Percentiles rank a stretch among this genome's conserved stretches.
These are phyloP conservation scores for Plenodomus tracheiphilus DNA, from an alignment of 2,329 filamentous ascomycete genomes.

Conservation along the genomic window DNA sequence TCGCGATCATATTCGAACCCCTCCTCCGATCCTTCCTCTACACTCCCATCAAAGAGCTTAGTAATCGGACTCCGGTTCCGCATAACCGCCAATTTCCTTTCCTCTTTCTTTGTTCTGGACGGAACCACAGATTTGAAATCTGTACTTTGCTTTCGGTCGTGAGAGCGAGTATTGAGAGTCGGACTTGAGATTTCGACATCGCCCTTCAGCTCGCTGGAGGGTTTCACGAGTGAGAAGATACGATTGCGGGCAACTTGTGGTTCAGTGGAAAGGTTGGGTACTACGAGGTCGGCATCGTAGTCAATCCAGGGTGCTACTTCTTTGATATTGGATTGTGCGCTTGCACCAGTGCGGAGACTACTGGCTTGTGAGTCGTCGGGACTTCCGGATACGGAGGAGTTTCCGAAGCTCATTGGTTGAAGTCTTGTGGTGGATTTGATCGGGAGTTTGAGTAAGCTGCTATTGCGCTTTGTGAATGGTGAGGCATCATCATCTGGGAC, in stretches of 20 bases:
- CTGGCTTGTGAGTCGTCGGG: slow-evolving; percentile 10
- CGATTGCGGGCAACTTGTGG: slow-evolving; percentile 1
- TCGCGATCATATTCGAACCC: neutral
- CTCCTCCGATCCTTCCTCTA: neutral
- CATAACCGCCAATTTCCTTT: slow-evolving; percentile 10
- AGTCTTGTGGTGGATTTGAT: neutral
- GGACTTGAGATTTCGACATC: neutral
- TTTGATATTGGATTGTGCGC: slow-evolving; percentile 14
- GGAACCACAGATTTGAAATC: slow-evolving; percentile 2
- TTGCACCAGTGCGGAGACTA: slow-evolving; percentile 9
- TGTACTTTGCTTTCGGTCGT: slow-evolving; percentile 1
- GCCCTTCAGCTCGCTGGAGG: neutral
- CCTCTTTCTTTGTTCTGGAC: slow-evolving; percentile 5
- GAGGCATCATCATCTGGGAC: slow-evolving; percentile 1
- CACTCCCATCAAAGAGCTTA: slow-evolving; percentile 25
- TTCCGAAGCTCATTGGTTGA: neutral
- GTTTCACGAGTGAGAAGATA: slow-evolving; percentile 1
- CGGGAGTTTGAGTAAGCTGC: neutral
- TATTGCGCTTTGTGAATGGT: neutral
- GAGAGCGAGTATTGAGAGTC: neutral
- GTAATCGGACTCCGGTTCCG: slow-evolving; percentile 19
- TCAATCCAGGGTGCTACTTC: slow-evolving; percentile 33
- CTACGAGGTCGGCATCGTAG: slow-evolving; percentile 6
- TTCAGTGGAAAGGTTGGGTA: neutral
- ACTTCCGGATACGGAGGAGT: neutral